phyloP scores from a whole-genome alignment of 352 stramenopile species.

The Discostella stelligera region DNA sequence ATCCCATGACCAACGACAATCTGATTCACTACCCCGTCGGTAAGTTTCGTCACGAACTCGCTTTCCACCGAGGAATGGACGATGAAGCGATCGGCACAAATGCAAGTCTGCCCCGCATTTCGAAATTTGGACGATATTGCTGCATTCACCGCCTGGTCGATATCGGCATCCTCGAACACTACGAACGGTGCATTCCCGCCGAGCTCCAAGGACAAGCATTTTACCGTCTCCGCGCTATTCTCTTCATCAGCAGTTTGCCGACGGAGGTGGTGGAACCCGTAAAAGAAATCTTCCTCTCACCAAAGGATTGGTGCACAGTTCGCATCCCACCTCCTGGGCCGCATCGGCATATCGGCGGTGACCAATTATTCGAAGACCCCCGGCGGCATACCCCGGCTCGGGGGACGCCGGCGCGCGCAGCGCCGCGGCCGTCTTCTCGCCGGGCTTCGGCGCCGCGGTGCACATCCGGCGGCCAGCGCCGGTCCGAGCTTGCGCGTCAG shows the following conservation, averaged over 20 bases:
- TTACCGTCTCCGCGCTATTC: slow-evolving; percentile 77
- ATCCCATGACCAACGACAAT: slow-evolving; percentile 89
- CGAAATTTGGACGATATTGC: slow-evolving; percentile 85
- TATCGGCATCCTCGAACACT: slow-evolving; percentile 87
- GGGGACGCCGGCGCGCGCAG: slow-evolving; percentile 88
- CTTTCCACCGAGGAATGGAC: slow-evolving; percentile 92
- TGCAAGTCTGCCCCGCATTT: slow-evolving; percentile 86
- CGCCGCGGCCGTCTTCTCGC: slow-evolving; percentile 91
- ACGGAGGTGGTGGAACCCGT: slow-evolving; percentile 88
- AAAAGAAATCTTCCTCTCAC: slow-evolving; percentile 88
- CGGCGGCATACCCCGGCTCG: slow-evolving; percentile 81
- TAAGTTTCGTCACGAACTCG: slow-evolving; percentile 86
- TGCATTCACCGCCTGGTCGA: slow-evolving; percentile 79
- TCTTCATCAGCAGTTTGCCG: slow-evolving; percentile 84
- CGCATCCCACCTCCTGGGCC: slow-evolving; percentile 62
- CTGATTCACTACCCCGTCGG: slow-evolving; percentile 42
- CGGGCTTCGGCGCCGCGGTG: slow-evolving; percentile 94
- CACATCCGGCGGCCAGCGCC: slow-evolving; percentile 90
- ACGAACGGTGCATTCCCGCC: slow-evolving; percentile 87
- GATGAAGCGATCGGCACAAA: slow-evolving; percentile 89
- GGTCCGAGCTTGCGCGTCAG: slow-evolving; percentile 95
- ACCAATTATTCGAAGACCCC: slow-evolving; percentile 76
- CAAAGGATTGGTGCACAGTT: slow-evolving; percentile 67
- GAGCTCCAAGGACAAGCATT: slow-evolving; percentile 84
- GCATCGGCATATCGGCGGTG: slow-evolving; percentile 52